Evolutionary conservation across 176 grass and related monocot genomes (phyloP).

Genomic region (Phragmites australis): DNA sequence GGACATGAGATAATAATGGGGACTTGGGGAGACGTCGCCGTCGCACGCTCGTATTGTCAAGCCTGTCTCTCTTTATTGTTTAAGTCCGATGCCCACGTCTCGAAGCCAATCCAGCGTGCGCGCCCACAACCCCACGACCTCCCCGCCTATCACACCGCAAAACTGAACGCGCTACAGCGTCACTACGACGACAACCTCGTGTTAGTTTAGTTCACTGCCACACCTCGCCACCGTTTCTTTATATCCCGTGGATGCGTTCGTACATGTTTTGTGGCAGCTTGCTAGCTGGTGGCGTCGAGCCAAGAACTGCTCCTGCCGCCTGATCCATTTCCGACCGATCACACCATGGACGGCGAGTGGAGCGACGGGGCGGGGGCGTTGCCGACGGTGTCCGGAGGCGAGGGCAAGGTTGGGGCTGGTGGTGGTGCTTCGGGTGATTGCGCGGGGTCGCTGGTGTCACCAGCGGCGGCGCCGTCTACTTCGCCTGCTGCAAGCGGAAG

Average conservation of each 20-base stretch:
- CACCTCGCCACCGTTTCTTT: conserved; percentile 37
- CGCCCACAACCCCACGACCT: conserved; percentile 50
- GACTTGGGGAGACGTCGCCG: conserved; percentile 57
- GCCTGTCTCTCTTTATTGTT: conserved; percentile 19
- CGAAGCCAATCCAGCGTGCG: conserved; percentile 39
- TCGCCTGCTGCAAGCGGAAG: conserved; percentile 35
- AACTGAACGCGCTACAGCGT: background rate
- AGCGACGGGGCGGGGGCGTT: conserved; percentile 46
- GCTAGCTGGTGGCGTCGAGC: conserved; percentile 30
- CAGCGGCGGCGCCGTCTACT: background rate
- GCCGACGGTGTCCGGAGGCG: conserved; percentile 36
- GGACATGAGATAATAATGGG: conserved; percentile 4
- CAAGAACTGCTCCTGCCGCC: conserved; percentile 13
- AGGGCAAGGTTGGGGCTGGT: conserved; percentile 17
- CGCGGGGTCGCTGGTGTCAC: conserved; percentile 28
- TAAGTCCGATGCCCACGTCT: conserved; percentile 1
- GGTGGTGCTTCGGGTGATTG: conserved; percentile 6
- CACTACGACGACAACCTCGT: conserved; percentile 32
- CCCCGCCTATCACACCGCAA: background rate
- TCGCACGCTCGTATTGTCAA: conserved; percentile 34
- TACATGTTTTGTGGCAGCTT: conserved; percentile 6
- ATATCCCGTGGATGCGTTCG: conserved; percentile 37
- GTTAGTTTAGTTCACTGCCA: conserved; percentile 29
- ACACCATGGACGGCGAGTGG: conserved; percentile 59
- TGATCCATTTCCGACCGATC: background rate